These are phyloP conservation scores for Mucor sp. DNA, from an alignment of 371 early-diverging fungal species.

Conservation along the genomic window DNA sequence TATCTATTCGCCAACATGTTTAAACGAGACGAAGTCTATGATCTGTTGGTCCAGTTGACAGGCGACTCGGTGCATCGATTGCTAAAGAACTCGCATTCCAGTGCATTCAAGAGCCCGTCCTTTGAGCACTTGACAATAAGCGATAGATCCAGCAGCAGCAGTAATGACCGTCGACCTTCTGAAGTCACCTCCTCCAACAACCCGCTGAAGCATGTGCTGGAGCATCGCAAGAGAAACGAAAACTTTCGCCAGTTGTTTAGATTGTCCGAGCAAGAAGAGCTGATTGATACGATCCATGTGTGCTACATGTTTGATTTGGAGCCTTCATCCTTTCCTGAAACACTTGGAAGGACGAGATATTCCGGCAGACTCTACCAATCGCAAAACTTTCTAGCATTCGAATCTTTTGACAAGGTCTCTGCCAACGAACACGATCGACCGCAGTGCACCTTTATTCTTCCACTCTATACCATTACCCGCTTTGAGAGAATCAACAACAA, in stretches of 20 bases:
- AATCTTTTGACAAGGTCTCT: constrained; percentile 49
- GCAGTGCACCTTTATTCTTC: constrained; percentile 54
- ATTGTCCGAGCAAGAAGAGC: constrained; percentile 59
- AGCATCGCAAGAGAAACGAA: constrained; percentile 70
- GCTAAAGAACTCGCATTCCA: constrained; percentile 74
- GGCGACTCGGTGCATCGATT: constrained; percentile 84
- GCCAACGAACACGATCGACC: constrained; percentile 50
- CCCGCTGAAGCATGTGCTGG: constrained; percentile 43
- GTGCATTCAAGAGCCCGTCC: constrained; percentile 39
- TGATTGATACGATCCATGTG: constrained; percentile 55
- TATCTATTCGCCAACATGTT: constrained; percentile 93
- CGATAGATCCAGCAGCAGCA: neutral
- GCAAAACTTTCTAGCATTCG: constrained; percentile 81
- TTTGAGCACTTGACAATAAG: constrained; percentile 21
- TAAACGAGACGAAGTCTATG: constrained; percentile 86
- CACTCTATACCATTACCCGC: constrained; percentile 85
- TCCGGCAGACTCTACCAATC: constrained; percentile 80
- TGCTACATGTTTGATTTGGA: constrained; percentile 46
- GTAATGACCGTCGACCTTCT: constrained; percentile 54
- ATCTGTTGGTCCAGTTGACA: constrained; percentile 85
- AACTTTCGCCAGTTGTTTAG: constrained; percentile 69
- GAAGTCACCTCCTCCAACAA: constrained; percentile 12
- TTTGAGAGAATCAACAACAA: constrained; percentile 76
- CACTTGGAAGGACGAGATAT: constrained; percentile 14
- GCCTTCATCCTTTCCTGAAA: constrained; percentile 12